These are phyloP conservation scores for Euphorbia celastroides DNA, from an alignment of 441 rosid species.

Conservation along the genomic window DNA sequence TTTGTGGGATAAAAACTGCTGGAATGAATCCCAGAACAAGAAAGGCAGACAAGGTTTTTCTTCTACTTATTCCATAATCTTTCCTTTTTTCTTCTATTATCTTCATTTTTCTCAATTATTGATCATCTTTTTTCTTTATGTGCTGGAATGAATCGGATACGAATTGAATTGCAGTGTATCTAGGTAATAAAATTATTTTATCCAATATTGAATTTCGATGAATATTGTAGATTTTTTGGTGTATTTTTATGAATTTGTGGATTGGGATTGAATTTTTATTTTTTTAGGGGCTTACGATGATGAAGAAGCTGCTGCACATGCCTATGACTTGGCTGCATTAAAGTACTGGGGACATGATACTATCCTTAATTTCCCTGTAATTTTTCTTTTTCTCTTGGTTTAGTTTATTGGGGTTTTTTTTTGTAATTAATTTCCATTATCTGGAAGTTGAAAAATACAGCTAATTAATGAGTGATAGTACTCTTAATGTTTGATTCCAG, in stretches of 20 bases:
- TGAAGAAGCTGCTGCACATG: constrained; percentile 85
- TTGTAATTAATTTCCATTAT: not conserved
- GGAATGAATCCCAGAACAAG: constrained; percentile 87
- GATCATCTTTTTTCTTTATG: not conserved
- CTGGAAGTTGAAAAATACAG: not conserved
- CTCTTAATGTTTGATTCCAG: constrained; percentile 9
- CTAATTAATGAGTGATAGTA: not conserved
- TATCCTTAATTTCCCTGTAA: constrained; percentile 80
- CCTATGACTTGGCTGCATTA: constrained; percentile 89
- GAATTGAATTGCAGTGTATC: constrained; percentile 34
- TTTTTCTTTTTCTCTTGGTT: not conserved
- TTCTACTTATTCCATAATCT: not conserved
- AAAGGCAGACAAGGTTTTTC: constrained; percentile 84
- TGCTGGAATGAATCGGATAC: constrained; percentile 23
- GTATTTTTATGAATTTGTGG: not conserved
- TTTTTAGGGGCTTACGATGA: constrained; percentile 75
- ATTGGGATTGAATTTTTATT: not conserved
- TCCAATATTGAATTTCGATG: not conserved
- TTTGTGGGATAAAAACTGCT: constrained; percentile 89
- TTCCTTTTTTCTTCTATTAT: not conserved
- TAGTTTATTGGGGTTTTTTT: not conserved
- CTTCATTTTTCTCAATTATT: not conserved
- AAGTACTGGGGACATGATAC: constrained; percentile 89
- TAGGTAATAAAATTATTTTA: constrained; percentile 25
- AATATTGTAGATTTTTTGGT: not conserved